Evolutionary conservation across 257 asterid species (phyloP).

Genomic region (Catharanthus roseus): DNA sequence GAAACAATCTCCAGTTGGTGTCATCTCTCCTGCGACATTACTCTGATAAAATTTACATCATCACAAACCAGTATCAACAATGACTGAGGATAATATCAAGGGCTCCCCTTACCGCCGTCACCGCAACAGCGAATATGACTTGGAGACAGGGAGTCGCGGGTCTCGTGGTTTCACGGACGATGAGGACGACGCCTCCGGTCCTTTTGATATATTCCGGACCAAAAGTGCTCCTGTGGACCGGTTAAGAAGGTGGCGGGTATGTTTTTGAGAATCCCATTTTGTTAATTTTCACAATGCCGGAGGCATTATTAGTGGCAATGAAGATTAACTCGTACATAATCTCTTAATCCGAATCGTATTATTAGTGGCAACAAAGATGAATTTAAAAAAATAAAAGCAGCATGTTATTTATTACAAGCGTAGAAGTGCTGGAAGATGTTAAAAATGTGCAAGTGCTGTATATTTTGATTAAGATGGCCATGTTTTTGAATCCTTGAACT

Average conservation of each 20-base stretch:
- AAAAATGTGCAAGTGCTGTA: background rate
- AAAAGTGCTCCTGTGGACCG: slow-evolving; percentile 77
- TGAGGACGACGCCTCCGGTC: slow-evolving; percentile 39
- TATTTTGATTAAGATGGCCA: background rate
- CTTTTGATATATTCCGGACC: slow-evolving; percentile 70
- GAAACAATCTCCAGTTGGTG: slow-evolving; percentile 21
- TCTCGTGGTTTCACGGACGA: slow-evolving; percentile 29
- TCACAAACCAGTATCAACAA: slow-evolving; percentile 7
- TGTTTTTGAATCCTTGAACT: slow-evolving; percentile 7
- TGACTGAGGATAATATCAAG: slow-evolving; percentile 9
- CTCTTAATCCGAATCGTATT: background rate
- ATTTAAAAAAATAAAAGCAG: background rate
- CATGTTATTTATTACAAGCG: background rate
- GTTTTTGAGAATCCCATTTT: slow-evolving; percentile 15
- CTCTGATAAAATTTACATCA: background rate
- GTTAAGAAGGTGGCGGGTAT: slow-evolving; percentile 81
- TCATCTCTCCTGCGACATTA: slow-evolving; percentile 76
- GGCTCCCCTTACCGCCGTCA: slow-evolving; percentile 50
- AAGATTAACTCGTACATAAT: too few relatives aligned
- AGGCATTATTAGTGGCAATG: background rate
- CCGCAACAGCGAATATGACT: slow-evolving; percentile 34
- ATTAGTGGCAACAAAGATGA: background rate
- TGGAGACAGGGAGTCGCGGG: slow-evolving; percentile 42
- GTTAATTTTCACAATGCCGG: background rate
- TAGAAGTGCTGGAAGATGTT: too few relatives aligned